Base-by-base conservation (phyloP, 148 eudicot species). In the Drosera capensis region DNA sequence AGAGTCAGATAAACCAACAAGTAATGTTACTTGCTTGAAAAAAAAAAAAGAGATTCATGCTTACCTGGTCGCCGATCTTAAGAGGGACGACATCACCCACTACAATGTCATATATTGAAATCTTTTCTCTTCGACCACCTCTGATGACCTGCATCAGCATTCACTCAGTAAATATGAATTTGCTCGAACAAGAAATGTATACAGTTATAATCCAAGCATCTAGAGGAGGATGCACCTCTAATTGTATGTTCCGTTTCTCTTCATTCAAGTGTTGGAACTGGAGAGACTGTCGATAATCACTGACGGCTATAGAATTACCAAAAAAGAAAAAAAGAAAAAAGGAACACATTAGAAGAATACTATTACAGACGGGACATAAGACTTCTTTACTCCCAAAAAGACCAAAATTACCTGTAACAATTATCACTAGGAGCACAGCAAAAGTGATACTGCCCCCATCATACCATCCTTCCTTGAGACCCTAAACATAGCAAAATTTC, bases 401-500 rank as follows among this genome's bases (percentile, higher is more conserved):
- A 34, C 31, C 38, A 34, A 52, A n/a, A n/a, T n/a, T 58, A 87
- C 96, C 86, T 47, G 96, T 87, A 45, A 77, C 90, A 62, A 72
- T 22, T 36, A 87, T 77, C 35, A 87, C 96, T 49, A 87, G 86
- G 57, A 82, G 51, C 52, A 87, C 96, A 36, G 96, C 96, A 53
- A 87, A 73, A n/a, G 73, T 56, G 47, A 87, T 87, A 70, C 96
- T 82, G 64, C 90, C 94, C n/a, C 96, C 94, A 62, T 87, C 96
- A 55, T 77, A 74, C 96, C 96, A 87, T 54, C 96, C 94, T 58
- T 82, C 77, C 60, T 59, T 13, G 8, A 72, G 42, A 46, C 96
- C 94, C 96, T 87, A 54, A 26, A 24, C 26, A 29, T 52, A n/a
- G n/a, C 51, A 12, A 45, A 44, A 21, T 58, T 19, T 6, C 38